Conservation (phyloP, 2,329 filamentous ascomycete species). For the Lachnellula arida region DNA sequence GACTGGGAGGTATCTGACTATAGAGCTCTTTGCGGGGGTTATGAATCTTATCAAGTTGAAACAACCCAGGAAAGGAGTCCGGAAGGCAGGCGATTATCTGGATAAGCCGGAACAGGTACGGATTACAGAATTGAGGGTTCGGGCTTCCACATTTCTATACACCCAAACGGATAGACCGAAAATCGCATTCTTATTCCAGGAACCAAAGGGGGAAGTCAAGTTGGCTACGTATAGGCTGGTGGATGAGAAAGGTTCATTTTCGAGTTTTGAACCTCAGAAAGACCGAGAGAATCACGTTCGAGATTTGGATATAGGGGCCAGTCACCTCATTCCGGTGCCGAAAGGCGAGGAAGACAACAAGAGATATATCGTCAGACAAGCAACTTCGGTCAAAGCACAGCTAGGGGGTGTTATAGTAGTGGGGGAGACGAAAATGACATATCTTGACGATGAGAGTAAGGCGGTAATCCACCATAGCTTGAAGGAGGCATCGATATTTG, state of each 20-base stretch:
- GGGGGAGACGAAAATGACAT: constrained; percentile 76
- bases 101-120: constrained; percentile 57
- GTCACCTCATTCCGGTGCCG: constrained; percentile 59
- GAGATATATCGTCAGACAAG: constrained; percentile 55
- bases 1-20: constrained; percentile 60
- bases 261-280: constrained; percentile 50
- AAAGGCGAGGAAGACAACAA: constrained; percentile 53
- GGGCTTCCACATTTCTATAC: constrained; percentile 62
- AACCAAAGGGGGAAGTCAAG: constrained; percentile 52
- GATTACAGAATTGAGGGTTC: constrained; percentile 62
- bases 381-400: constrained; percentile 45
- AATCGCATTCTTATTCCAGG: constrained; percentile 61
- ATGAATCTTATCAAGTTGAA: constrained; percentile 60
- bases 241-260: constrained; percentile 50
- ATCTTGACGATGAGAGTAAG: constrained; percentile 74
- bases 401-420: constrained; percentile 68
- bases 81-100: constrained; percentile 42
- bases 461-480: constrained; percentile 61
- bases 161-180: constrained; percentile 51
- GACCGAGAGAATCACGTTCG: constrained; percentile 52
- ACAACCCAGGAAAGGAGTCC: constrained; percentile 46
- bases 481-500: constrained; percentile 75
- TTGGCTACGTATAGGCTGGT: constrained; percentile 57
- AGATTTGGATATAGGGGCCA: constrained; percentile 51
- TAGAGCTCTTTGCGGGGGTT: constrained; percentile 66